A percentile compares a stretch with the other conserved stretches of the same genome.
phyloP scores from a whole-genome alignment of 2,329 filamentous ascomycete genomes.

The Trichoderma semiorbis region DNA sequence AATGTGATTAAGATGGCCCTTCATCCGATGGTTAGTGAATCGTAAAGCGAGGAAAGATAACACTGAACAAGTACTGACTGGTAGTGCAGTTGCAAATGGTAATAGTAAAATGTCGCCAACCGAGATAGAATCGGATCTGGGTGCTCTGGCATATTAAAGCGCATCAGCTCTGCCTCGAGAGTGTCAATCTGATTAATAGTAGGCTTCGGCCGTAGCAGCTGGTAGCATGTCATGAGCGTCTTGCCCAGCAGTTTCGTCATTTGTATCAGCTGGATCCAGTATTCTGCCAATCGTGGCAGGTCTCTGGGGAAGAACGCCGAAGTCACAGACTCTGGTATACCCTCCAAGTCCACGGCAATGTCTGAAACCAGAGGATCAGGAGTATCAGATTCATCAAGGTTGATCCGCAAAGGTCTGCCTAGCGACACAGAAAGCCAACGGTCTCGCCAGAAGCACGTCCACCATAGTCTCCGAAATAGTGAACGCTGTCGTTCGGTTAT shows the following conservation, averaged over 20 bases:
- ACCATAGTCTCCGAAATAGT: slow-evolving; percentile 7
- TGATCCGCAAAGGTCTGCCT: neutral
- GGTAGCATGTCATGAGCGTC: neutral
- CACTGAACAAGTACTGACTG: neutral
- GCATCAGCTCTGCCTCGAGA: neutral
- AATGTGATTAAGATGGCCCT: slow-evolving; percentile 6
- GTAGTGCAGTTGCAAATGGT: slow-evolving; percentile 10
- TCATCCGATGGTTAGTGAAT: neutral
- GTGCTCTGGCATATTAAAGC: neutral
- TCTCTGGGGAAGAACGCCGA: slow-evolving; percentile 1
- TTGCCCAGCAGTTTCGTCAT: slow-evolving; percentile 5
- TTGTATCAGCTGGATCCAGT: slow-evolving; percentile 4
- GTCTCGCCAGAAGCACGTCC: slow-evolving; percentile 8
- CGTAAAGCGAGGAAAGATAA: too few species aligned
- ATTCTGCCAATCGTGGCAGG: neutral
- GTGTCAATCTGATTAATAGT: neutral
- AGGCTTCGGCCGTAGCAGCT: neutral
- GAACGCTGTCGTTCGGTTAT: slow-evolving; percentile 7
- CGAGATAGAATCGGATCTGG: slow-evolving; percentile 1
- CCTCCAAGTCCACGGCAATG: slow-evolving; percentile 3
- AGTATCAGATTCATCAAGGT: slow-evolving; percentile 7
- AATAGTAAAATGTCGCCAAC: slow-evolving; percentile 5
- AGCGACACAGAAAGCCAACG: neutral
- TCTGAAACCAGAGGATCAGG: slow-evolving; percentile 4
- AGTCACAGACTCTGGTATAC: slow-evolving; percentile 1